Evolutionary conservation across 1,139 yeast genomes (phyloP).

Genomic region (Protomyces pachydermus): DNA sequence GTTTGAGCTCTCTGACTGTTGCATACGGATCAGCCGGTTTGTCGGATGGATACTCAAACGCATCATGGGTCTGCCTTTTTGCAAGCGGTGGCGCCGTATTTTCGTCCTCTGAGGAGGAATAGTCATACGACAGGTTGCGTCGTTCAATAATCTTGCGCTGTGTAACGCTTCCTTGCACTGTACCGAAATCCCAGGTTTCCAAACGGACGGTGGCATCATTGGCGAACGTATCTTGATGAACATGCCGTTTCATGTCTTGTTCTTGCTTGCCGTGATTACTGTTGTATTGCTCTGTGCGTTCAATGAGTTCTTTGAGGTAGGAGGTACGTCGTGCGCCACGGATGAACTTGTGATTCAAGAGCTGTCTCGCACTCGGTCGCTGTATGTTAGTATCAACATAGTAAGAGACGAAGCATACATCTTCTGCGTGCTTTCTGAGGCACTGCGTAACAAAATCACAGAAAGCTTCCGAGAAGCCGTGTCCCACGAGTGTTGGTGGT

Average conservation of each 20-base stretch:
- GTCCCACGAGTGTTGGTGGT: conserved; percentile 57
- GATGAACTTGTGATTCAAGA: conserved; percentile 33
- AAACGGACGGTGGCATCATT: conserved; percentile 2
- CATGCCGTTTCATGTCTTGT: neutral
- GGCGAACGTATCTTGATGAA: neutral
- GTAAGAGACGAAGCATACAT: conserved; percentile 29
- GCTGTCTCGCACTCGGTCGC: conserved; percentile 35
- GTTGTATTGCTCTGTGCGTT: neutral
- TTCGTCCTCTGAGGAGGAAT: conserved; percentile 3
- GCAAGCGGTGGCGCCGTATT: neutral
- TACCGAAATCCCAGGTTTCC: conserved; percentile 22
- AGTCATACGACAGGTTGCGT: conserved; percentile 13
- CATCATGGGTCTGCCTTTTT: neutral
- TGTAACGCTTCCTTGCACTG: conserved; percentile 5
- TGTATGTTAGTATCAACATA: conserved; percentile 7
- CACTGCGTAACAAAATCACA: conserved; percentile 60
- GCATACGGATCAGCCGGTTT: neutral
- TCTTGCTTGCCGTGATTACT: neutral
- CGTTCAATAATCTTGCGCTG: conserved; percentile 1
- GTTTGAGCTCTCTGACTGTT: neutral
- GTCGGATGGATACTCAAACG: neutral
- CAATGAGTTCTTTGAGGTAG: conserved; percentile 30
- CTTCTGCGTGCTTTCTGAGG: conserved; percentile 52
- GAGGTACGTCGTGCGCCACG: conserved; percentile 31
- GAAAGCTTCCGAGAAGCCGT: conserved; percentile 47